A percentile compares a stretch with the other conserved stretches of the same genome.
Evolutionary conservation across 306 rosid species (phyloP).

Genomic region (Quercus rubra): DNA sequence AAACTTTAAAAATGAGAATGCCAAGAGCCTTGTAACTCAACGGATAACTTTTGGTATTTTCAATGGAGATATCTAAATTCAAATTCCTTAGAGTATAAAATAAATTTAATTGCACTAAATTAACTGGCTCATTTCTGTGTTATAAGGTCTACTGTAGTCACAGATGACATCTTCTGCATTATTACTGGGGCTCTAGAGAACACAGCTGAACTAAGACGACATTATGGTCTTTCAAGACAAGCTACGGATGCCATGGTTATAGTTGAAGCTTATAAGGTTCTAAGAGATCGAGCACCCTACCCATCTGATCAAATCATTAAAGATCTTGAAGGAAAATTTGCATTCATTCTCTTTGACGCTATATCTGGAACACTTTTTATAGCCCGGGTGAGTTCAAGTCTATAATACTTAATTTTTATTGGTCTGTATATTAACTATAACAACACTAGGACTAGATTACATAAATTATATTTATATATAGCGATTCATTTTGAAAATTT

Average conservation of each 20-base stretch:
- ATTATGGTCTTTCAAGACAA: constrained; percentile 55
- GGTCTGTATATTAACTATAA: no score
- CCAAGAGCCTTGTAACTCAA: no score
- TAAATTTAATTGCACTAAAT: not conserved
- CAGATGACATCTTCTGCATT: constrained; percentile 55
- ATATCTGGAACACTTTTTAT: constrained; percentile 30
- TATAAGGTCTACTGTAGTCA: constrained; percentile 38
- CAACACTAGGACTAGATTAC: no score
- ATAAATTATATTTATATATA: no score
- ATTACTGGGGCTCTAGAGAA: constrained; percentile 45
- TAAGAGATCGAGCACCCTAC: constrained; percentile 62
- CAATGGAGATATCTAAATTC: no score
- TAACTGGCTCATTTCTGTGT: not conserved
- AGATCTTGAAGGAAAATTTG: constrained; percentile 58
- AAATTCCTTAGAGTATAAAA: no score
- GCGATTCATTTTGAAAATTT: no score
- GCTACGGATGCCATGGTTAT: constrained; percentile 65
- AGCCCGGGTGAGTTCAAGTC: constrained; percentile 43
- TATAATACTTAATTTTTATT: not conserved
- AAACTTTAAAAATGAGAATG: not conserved
- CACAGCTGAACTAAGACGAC: constrained; percentile 40
- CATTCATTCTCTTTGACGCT: constrained; percentile 55
- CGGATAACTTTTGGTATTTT: no score
- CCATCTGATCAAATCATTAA: constrained; percentile 64
- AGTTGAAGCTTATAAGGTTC: constrained; percentile 52